phyloP scores from a whole-genome alignment of 2,329 filamentous ascomycete species.

The Penicillium sp. region DNA sequence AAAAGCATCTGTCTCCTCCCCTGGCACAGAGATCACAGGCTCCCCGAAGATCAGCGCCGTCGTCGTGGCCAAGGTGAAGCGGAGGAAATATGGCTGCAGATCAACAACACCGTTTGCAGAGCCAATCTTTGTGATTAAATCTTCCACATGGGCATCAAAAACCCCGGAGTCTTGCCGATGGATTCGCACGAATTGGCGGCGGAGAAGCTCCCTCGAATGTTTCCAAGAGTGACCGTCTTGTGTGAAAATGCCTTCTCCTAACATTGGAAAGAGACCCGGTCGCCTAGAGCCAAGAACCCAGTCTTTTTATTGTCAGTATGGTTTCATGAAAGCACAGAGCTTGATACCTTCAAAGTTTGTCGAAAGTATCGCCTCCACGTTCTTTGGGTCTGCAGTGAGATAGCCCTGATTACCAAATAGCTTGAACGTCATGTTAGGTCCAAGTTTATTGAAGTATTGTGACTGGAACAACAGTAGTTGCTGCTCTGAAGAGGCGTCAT shows the following conservation, averaged over 20 bases:
- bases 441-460: neutral
- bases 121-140: neutral
- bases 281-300: constrained; percentile 10
- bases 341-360: neutral
- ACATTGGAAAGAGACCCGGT: neutral
- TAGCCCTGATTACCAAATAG: neutral
- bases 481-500: neutral
- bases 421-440: neutral
- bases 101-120: neutral
- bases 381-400: neutral
- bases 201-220: constrained; percentile 1
- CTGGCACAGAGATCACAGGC: neutral
- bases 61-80: neutral
- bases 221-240: neutral
- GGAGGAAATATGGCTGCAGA: neutral
- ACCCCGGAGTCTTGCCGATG: neutral
- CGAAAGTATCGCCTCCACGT: neutral
- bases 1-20: neutral
- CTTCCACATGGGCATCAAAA: neutral
- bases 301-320: neutral
- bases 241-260: constrained; percentile 1
- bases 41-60: neutral
- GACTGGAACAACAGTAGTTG: neutral
- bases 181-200: neutral
- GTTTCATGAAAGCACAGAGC: too few relatives aligned